Conservation (phyloP, 208 protist species). For the Strigomonas culicis region DNA sequence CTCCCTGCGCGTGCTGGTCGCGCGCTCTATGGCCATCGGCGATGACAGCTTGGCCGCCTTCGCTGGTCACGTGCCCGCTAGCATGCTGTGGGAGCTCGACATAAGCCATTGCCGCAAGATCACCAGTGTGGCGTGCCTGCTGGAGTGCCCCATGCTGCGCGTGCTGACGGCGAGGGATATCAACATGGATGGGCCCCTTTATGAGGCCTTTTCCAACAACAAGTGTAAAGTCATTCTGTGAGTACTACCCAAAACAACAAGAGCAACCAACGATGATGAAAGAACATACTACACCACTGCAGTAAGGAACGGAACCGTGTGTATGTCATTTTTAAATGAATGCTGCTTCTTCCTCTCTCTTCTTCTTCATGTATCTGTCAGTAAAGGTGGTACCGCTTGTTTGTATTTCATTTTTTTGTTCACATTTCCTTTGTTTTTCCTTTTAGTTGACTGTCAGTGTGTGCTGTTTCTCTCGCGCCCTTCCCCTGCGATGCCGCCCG, state of each 20-base stretch:
- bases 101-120: slow-evolving; percentile 14
- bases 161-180: neutral
- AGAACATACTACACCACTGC: too few relatives aligned
- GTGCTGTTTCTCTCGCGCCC: too few relatives aligned
- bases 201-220: too few relatives aligned
- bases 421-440: slow-evolving; percentile 1
- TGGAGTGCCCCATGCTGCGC: slow-evolving; percentile 6
- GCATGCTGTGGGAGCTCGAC: slow-evolving; percentile 18
- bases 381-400: neutral
- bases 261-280: too few relatives aligned
- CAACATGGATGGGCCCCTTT: too few relatives aligned
- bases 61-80: neutral
- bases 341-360: slow-evolving; percentile 1
- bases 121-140: slow-evolving; percentile 14
- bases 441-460: neutral
- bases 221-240: too few relatives aligned
- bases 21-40: slow-evolving; percentile 10
- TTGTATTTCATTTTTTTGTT: neutral
- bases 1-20: slow-evolving; percentile 19
- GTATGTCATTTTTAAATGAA: too few relatives aligned
- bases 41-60: slow-evolving; percentile 14
- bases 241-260: too few relatives aligned
- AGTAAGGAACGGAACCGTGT: too few relatives aligned
- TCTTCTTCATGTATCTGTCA: neutral
- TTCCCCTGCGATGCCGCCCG: neutral